Base-by-base conservation (phyloP, 495 filamentous ascomycete genomes). In the Viridothelium virens region DNA sequence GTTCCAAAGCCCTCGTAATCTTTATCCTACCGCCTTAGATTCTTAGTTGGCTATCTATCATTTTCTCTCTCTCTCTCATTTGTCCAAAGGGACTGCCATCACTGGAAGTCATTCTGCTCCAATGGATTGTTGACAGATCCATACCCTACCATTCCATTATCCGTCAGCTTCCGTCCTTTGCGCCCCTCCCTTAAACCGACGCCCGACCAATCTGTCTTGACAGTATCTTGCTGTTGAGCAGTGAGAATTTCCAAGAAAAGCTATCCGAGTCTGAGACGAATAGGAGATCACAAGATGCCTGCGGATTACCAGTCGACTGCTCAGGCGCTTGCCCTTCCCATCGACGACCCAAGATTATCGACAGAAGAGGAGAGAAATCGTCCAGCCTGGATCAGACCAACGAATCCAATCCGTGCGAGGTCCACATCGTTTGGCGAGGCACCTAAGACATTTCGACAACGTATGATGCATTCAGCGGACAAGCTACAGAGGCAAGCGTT, bases 241-340 rank as follows among this genome's bases (percentile, higher is more conserved):
- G 53, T 59, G 18, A 31, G 36, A 7, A 36, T 33, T 7, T 14
- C 31, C 14, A 36, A 10, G 6, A 2, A 34, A 14, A 6, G 14
- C 53, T 36, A 36, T 18, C 11, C 6, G 25, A 59, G 6, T 2
- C 5, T 3, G 14, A 14, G 5, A 36, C 36, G 25, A 59, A 18
- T 31, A 33, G 10, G 7, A 34, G 6, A 9, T 31, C 3, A 6
- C 53, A 59, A 59, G 53, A 59, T 59, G 53, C 53, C 53, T 10
- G 53, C 53, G 36, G 53, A 59, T 73, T 87, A 88, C 76, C 66
- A 77, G 64, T 86, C 85, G 59, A 86, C 85, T 25, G 86, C 85
- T 25, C 83, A 85, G 73, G 86, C 86, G 56, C 82, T 89, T 47
- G 83, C 87, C 62, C 76, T 88, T 9, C 83, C 86, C 10, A 75